phyloP scores from a whole-genome alignment of 345 rosid species.

The Linum usitatissimum region DNA sequence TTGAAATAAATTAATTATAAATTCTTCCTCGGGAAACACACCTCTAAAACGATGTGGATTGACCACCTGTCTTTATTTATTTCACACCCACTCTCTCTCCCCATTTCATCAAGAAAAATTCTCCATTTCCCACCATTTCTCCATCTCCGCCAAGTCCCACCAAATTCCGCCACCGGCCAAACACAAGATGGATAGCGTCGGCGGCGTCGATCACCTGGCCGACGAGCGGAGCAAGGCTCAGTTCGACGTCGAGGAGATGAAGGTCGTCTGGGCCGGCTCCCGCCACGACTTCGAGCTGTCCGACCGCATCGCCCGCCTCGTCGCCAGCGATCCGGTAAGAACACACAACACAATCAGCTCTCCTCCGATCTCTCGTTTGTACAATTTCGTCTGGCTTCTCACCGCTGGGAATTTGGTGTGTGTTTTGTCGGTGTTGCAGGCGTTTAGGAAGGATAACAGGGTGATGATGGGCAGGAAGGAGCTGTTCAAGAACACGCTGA shows the following conservation, averaged over 20 bases:
- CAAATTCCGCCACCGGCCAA: not conserved
- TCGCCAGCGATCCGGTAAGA: constrained; percentile 82
- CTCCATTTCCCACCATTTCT: not conserved
- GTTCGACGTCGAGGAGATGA: constrained; percentile 83
- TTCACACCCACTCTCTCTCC: too few species aligned
- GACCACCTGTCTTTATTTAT: too few species aligned
- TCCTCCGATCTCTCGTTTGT: not conserved
- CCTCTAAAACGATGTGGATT: too few species aligned
- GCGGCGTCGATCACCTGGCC: constrained; percentile 47
- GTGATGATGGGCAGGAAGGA: constrained; percentile 66
- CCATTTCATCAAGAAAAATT: too few species aligned
- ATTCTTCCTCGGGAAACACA: too few species aligned
- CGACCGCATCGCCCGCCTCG: constrained; percentile 82
- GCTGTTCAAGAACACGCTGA: constrained; percentile 74
- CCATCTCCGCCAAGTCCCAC: not conserved
- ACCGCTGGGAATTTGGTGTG: not conserved
- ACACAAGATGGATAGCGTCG: not conserved
- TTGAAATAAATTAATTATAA: too few species aligned
- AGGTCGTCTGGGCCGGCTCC: constrained; percentile 96
- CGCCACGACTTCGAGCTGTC: constrained; percentile 61
- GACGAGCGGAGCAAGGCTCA: constrained; percentile 68
- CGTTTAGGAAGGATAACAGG: constrained; percentile 67
- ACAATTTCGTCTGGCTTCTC: not conserved
- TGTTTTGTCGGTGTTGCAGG: constrained; percentile 27
- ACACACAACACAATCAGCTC: not conserved